Evolutionary conservation across 139 green algal species (phyloP), one percentile per base, ranked within the genome.

Genomic region (Trebouxia sp.): DNA sequence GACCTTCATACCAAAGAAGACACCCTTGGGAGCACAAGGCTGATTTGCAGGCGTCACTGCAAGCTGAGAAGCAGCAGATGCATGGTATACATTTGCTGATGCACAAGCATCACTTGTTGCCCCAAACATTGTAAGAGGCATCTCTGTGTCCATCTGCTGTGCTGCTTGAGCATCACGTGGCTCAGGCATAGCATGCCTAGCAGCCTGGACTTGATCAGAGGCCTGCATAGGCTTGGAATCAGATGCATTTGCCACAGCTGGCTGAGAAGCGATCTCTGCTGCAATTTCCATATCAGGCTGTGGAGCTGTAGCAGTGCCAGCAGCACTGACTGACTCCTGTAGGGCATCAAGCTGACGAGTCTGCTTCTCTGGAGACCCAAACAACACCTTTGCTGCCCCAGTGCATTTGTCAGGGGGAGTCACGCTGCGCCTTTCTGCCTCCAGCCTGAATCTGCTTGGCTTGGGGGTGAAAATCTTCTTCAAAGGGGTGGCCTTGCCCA

Each of bases 1-100:
- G 0, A 69, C 78, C 26, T 48, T 11, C 45, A 86, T 84, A 20
- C 42, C 45, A n/a, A n/a, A 6, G n/a, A 37, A 75, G 84, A 86
- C 35, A 86, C 78, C 9, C 35, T 47, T 43, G 12, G 32, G 37
- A 35, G 32, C 5, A 24, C 35, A 45, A 22, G n/a, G 35, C 15
- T 12, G 47, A 72, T 72, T 72, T 14, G 62, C 62, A 43, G 62
- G 62, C 3, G 35, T 72, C 32, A 72, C 35, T 22, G 28, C n/a
- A n/a, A n/a, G n/a, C n/a, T n/a, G n/a, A n/a, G n/a, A n/a, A n/a
- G n/a, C n/a, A n/a, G n/a, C n/a, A n/a, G n/a, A n/a, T n/a, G n/a
- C n/a, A n/a, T n/a, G n/a, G n/a, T n/a, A n/a, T n/a, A n/a, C n/a
- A n/a, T n/a, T n/a, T n/a, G n/a, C n/a, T n/a, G n/a, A n/a, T n/a